Conservation (phyloP, 202 grass and related monocot species). For the Setaria italica region DNA sequence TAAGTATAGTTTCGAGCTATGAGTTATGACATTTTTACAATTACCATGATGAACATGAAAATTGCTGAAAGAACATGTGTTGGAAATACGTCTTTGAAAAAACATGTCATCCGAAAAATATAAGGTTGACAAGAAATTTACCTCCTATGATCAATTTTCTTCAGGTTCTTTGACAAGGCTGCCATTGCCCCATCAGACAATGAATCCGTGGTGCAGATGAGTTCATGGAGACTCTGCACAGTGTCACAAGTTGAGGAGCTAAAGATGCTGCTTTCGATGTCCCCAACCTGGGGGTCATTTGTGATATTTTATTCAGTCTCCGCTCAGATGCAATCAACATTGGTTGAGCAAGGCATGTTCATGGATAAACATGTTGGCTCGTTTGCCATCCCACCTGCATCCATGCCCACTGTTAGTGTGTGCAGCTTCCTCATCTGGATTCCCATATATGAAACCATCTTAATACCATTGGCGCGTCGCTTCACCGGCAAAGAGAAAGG, state of each 20-base stretch:
- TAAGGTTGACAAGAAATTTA: background rate
- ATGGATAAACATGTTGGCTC: constrained; percentile 39
- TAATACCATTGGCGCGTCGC: constrained; percentile 23
- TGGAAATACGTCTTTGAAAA: background rate
- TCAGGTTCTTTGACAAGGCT: constrained; percentile 38
- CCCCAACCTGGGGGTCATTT: constrained; percentile 12
- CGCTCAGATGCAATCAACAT: constrained; percentile 32
- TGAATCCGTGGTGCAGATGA: background rate
- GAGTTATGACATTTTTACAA: background rate
- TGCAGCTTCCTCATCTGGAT: constrained; percentile 36
- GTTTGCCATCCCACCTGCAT: constrained; percentile 48
- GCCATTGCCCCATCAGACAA: constrained; percentile 4
- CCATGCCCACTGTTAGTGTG: constrained; percentile 38
- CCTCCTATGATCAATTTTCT: background rate
- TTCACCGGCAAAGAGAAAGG: constrained; percentile 42
- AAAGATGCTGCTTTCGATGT: constrained; percentile 53
- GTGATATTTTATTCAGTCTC: constrained; percentile 16
- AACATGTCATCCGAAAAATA: background rate
- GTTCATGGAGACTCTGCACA: constrained; percentile 47
- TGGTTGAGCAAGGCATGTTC: constrained; percentile 47
- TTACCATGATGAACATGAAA: background rate
- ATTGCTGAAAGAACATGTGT: background rate
- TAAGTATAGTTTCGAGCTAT: background rate
- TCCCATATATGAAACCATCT: constrained; percentile 35
- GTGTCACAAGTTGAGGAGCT: constrained; percentile 55